Percentiles rank a stretch among this genome's conserved stretches.
Conservation (phyloP, 768 basidiomycete species). For the Termitomyces sp. region DNA sequence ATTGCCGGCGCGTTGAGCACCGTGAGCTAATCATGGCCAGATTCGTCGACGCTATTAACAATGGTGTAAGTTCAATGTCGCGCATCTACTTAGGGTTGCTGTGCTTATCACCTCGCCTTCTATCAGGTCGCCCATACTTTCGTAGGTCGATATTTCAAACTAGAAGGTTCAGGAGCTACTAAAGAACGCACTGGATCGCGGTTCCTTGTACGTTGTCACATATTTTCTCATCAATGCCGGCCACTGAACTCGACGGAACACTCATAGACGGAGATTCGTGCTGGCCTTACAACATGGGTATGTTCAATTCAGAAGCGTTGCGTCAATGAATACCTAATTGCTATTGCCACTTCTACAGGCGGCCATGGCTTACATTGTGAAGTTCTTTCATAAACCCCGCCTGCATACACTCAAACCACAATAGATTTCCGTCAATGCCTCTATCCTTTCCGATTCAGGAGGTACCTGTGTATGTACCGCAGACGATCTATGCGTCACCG, state of each 20-base stretch:
- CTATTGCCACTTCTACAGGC: conserved; percentile 33
- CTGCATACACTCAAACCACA: background rate
- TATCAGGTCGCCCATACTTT: conserved; percentile 39
- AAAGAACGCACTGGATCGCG: conserved; percentile 58
- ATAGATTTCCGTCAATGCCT: conserved; percentile 82
- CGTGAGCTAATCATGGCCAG: conserved; percentile 14
- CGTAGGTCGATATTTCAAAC: conserved; percentile 62
- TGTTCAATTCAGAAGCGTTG: conserved; percentile 15
- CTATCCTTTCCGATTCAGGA: conserved; percentile 69
- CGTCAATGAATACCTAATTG: background rate
- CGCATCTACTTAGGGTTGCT: background rate
- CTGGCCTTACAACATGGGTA: conserved; percentile 80
- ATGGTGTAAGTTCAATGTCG: conserved; percentile 19
- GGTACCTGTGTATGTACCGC: conserved; percentile 76
- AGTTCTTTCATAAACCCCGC: conserved; percentile 14
- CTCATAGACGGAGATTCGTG: conserved; percentile 66
- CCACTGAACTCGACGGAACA: background rate
- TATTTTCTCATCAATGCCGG: conserved; percentile 5
- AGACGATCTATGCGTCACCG: conserved; percentile 45
- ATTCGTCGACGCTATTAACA: conserved; percentile 19
- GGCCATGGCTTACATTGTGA: conserved; percentile 80
- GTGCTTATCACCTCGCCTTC: background rate
- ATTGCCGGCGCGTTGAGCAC: conserved; percentile 3
- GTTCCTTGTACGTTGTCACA: conserved; percentile 37
- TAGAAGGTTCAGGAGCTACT: conserved; percentile 66